phyloP scores from a whole-genome alignment of 2,329 filamentous ascomycete species.

The Exophiala lecanii-corni region DNA sequence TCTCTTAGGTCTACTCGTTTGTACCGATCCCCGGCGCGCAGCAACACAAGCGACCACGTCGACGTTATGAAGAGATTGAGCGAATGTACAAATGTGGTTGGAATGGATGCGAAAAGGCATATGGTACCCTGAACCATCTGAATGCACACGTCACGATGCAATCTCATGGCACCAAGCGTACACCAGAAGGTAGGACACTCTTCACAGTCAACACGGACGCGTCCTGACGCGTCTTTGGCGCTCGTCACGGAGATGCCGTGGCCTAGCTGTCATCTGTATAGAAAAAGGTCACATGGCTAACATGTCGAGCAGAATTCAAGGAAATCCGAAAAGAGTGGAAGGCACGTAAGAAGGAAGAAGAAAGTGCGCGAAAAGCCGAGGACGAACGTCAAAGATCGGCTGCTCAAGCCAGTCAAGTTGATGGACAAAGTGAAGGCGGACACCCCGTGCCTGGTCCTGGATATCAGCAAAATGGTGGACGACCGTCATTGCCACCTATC shows the following conservation, averaged over 20 bases:
- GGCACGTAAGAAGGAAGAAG: conserved; percentile 98
- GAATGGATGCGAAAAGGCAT: conserved; percentile 98
- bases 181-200: conserved; percentile 81
- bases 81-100: conserved; percentile 99
- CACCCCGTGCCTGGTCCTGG: conserved; percentile 35
- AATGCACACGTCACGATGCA: conserved; percentile 99
- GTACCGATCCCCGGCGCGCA: conserved; percentile 92
- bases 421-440: conserved; percentile 44
- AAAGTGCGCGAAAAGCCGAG: conserved; percentile 79
- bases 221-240: conserved; percentile 7
- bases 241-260: no score
- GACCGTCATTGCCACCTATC: conserved; percentile 69
- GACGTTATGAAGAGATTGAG: conserved; percentile 97
- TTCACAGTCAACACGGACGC: conserved; percentile 15
- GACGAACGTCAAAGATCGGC: conserved; percentile 70
- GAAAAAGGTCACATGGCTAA: neutral
- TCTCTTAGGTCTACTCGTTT: conserved; percentile 81
- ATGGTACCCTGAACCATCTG: conserved; percentile 92
- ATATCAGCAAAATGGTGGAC: conserved; percentile 45
- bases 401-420: conserved; percentile 49
- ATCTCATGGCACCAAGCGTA: conserved; percentile 88
- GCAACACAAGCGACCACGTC: conserved; percentile 90
- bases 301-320: conserved; percentile 89
- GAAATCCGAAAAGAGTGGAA: conserved; percentile 99
- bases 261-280: no score